These are phyloP conservation scores for Phyllostachys edulis DNA, from an alignment of 176 grass and related monocot species.

Conservation along the genomic window DNA sequence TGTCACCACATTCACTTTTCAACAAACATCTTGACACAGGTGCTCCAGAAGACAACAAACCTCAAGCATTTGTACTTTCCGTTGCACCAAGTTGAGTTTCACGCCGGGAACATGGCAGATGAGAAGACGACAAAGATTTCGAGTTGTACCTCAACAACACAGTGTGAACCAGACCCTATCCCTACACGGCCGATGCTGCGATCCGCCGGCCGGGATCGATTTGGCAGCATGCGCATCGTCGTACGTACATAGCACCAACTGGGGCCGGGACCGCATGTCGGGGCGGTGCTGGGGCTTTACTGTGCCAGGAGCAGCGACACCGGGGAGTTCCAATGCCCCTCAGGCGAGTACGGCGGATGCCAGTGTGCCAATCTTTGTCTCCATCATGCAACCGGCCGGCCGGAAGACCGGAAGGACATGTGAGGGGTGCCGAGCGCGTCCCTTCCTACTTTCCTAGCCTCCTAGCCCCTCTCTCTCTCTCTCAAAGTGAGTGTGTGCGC, in stretches of 20 bases:
- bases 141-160: not conserved
- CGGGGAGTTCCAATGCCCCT: not conserved
- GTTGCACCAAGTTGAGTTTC: not conserved
- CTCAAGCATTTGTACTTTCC: not conserved
- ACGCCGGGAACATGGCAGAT: not conserved
- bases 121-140: not conserved
- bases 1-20: not conserved
- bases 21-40: not conserved
- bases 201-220: not conserved
- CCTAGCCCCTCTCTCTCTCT: not conserved
- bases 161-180: not conserved
- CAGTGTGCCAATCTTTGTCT: not conserved
- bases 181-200: not conserved
- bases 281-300: conserved; percentile 25
- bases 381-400: not conserved
- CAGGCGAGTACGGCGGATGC: not conserved
- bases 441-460: not conserved
- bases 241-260: not conserved
- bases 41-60: not conserved
- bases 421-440: not conserved
- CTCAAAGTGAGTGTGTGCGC: not conserved
- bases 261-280: not conserved
- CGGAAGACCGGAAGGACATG: not conserved
- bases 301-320: conserved; percentile 9
- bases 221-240: conserved; percentile 1